phyloP scores from a whole-genome alignment of 768 basidiomycete genomes.

The Boletus rubescentipes region DNA sequence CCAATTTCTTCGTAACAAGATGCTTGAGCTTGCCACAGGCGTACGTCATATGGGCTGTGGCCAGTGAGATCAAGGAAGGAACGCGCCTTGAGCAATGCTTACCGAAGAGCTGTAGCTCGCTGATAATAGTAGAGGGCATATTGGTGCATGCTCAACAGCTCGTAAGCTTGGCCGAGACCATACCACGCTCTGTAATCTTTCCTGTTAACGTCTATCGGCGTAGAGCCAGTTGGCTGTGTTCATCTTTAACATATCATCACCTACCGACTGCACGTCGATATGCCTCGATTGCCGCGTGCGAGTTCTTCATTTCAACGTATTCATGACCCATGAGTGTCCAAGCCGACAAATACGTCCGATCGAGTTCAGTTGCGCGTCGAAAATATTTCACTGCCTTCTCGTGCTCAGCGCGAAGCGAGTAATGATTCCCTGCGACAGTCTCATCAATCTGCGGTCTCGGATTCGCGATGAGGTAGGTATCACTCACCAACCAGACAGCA shows the following conservation, averaged over 20 bases:
- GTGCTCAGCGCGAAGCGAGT: constrained; percentile 89
- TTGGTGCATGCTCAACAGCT: constrained; percentile 93
- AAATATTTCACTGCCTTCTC: constrained; percentile 97
- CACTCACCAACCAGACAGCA: constrained; percentile 90
- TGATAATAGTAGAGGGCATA: constrained; percentile 97
- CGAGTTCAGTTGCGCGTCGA: constrained; percentile 89
- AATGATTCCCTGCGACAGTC: constrained; percentile 80
- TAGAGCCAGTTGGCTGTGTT: not conserved
- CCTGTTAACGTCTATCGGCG: constrained; percentile 79
- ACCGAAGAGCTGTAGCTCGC: constrained; percentile 91
- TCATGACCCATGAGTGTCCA: constrained; percentile 99
- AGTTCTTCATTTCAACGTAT: constrained; percentile 98
- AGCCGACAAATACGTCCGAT: constrained; percentile 91
- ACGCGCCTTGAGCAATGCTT: constrained; percentile 10
- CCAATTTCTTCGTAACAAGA: constrained; percentile 92
- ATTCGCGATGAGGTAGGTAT: not conserved
- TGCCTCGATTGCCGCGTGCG: constrained; percentile 97
- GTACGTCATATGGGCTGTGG: constrained; percentile 86
- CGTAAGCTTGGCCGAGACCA: constrained; percentile 97
- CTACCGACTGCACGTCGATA: constrained; percentile 93
- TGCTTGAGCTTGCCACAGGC: constrained; percentile 94
- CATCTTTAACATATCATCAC: constrained; percentile 24
- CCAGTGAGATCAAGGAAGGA: constrained; percentile 1
- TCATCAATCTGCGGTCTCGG: not conserved
- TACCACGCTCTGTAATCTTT: constrained; percentile 99